phyloP scores from a whole-genome alignment of 192 early-diverging fungal genomes.

The Coemansia sp. region DNA sequence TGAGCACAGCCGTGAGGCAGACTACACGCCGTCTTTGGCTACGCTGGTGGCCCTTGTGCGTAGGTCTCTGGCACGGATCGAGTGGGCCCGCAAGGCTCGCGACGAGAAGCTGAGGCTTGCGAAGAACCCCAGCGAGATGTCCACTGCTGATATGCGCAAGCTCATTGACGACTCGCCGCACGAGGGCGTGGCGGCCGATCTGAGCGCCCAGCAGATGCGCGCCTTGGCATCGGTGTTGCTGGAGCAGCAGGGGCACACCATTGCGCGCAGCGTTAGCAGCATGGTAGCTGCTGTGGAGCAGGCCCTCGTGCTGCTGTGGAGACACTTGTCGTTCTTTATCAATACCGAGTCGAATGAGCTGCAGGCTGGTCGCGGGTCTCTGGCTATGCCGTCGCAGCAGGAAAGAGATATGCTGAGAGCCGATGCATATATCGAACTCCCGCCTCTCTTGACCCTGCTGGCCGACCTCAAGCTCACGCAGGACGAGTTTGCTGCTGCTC shows the following conservation, averaged over 20 bases:
- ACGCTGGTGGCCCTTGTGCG: conserved; percentile 41
- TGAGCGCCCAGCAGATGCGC: conserved; percentile 44
- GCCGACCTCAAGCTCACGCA: conserved; percentile 36
- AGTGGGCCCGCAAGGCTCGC: conserved; percentile 26
- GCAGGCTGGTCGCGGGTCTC: not conserved
- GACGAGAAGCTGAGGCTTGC: conserved; percentile 39
- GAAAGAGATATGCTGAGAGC: conserved; percentile 40
- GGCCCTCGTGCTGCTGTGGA: conserved; percentile 68
- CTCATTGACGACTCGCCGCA: conserved; percentile 34
- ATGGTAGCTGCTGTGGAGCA: conserved; percentile 57
- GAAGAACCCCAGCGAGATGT: conserved; percentile 30
- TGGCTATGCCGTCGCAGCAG: conserved; percentile 21
- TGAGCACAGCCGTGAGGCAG: conserved; percentile 51
- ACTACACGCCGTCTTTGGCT: conserved; percentile 51
- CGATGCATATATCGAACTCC: conserved; percentile 42
- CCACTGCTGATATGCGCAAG: conserved; percentile 41
- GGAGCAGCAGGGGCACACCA: conserved; percentile 40
- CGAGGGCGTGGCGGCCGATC: conserved; percentile 26
- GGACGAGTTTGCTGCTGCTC: conserved; percentile 25
- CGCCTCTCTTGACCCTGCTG: conserved; percentile 34
- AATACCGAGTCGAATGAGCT: not conserved
- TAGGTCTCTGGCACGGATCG: conserved; percentile 33
- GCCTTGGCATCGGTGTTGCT: conserved; percentile 38
- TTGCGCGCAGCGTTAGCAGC: conserved; percentile 38
- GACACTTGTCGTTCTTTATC: conserved; percentile 64